Conservation (phyloP, 2,329 filamentous ascomycete species). For the Pseudofabraea citricarpa region DNA sequence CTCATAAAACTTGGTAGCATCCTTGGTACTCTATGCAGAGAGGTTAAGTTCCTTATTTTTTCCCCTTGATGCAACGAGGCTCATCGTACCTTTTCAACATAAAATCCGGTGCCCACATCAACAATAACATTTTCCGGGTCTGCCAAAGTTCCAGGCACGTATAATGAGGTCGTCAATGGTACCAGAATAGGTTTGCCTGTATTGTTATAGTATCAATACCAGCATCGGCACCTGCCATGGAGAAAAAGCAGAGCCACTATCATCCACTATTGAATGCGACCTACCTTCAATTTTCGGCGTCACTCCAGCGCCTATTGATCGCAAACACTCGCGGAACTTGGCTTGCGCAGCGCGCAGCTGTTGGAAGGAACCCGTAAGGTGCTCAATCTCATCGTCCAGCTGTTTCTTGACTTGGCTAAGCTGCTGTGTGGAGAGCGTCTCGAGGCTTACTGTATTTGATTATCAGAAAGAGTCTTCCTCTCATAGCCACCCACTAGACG, state of each 20-base stretch:
- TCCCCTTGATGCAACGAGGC: too few relatives aligned
- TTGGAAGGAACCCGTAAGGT: conserved; percentile 83
- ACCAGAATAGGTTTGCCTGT: conserved; percentile 65
- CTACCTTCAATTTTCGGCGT: conserved; percentile 32
- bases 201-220: not conserved
- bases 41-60: too few relatives aligned
- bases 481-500: not conserved
- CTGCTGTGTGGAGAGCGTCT: conserved; percentile 76
- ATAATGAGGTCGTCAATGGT: conserved; percentile 91
- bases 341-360: conserved; percentile 86
- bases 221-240: not conserved
- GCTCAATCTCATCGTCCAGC: conserved; percentile 91
- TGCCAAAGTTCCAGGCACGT: conserved; percentile 79
- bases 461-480: not conserved
- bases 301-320: conserved; percentile 63
- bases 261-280: too few relatives aligned
- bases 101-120: conserved; percentile 91
- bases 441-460: conserved; percentile 54
- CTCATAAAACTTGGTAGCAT: conserved; percentile 63
- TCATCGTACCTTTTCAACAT: conserved; percentile 76
- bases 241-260: conserved; percentile 14
- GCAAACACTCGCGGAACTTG: conserved; percentile 88
- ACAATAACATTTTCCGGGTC: conserved; percentile 76
- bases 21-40: conserved; percentile 41
- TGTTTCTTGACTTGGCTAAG: conserved; percentile 92